A percentile compares a stretch with the other conserved stretches of the same genome.
These are phyloP conservation scores for Pilasporangium apinafurcum DNA, from an alignment of 352 stramenopile genomes.

Conservation along the genomic window DNA sequence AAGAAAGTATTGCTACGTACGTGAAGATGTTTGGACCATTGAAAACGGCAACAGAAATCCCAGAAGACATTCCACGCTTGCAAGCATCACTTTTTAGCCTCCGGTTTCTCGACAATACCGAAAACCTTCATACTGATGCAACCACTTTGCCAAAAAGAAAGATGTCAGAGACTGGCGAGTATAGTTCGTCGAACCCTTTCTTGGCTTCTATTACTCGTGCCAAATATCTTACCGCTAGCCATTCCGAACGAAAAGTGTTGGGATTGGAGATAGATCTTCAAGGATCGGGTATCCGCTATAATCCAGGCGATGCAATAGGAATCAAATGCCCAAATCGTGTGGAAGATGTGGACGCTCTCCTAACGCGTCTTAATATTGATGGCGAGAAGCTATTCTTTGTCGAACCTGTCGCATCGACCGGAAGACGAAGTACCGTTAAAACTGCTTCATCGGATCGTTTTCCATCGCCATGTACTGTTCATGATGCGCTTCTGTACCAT, in stretches of 20 bases:
- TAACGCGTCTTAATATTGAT: slow-evolving; percentile 38
- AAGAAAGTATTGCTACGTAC: slow-evolving; percentile 42
- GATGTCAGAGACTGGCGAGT: slow-evolving; percentile 12
- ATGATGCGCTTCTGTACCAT: slow-evolving; percentile 63
- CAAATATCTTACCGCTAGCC: slow-evolving; percentile 37
- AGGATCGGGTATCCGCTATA: slow-evolving; percentile 51
- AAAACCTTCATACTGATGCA: background rate
- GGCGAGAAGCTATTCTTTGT: slow-evolving; percentile 24
- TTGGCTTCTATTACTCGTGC: slow-evolving; percentile 28
- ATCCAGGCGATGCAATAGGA: slow-evolving; percentile 81
- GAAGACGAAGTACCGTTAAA: slow-evolving; percentile 18
- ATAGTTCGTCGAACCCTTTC: slow-evolving; percentile 46
- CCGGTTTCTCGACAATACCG: slow-evolving; percentile 20
- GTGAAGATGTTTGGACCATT: slow-evolving; percentile 53
- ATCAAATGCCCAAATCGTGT: slow-evolving; percentile 78
- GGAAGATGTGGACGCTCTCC: slow-evolving; percentile 58
- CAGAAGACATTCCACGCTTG: slow-evolving; percentile 48
- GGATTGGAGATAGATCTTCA: slow-evolving; percentile 38
- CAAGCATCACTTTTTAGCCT: slow-evolving; percentile 44
- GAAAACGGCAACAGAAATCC: slow-evolving; percentile 16
- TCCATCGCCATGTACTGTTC: slow-evolving; percentile 51
- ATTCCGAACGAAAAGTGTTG: slow-evolving; percentile 55
- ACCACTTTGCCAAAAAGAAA: slow-evolving; percentile 3
- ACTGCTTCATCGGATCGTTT: slow-evolving; percentile 32
- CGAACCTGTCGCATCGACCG: slow-evolving; percentile 21